phyloP scores from a whole-genome alignment of 306 rosid genomes.

The Malus sieversii region DNA sequence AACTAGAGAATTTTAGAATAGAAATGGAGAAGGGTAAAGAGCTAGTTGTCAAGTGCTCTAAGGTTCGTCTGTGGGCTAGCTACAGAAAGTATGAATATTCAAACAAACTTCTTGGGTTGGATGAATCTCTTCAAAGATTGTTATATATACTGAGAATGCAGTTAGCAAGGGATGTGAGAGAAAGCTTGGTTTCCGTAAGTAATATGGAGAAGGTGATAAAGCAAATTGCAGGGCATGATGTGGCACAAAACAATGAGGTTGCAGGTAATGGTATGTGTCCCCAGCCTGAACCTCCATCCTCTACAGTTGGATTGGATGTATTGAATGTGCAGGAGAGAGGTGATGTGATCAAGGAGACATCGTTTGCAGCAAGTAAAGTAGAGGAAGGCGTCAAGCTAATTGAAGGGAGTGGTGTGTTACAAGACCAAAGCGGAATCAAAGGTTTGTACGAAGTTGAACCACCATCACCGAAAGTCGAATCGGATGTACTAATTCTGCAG shows the following conservation, averaged over 20 bases:
- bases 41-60: too few relatives aligned
- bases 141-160: too few relatives aligned
- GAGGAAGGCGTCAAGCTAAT: neutral
- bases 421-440: neutral
- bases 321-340: neutral
- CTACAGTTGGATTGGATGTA: neutral
- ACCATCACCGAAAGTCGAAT: neutral
- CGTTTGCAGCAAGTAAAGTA: neutral
- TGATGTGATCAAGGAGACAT: neutral
- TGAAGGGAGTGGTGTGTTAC: neutral
- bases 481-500: neutral
- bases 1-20: too few relatives aligned
- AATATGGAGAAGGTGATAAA: neutral
- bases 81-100: too few relatives aligned
- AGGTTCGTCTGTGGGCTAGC: too few relatives aligned
- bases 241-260: neutral
- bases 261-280: neutral
- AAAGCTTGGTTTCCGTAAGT: too few relatives aligned
- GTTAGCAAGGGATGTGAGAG: too few relatives aligned
- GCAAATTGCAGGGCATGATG: neutral
- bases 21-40: too few relatives aligned
- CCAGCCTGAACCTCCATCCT: neutral
- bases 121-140: too few relatives aligned
- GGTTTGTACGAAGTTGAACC: neutral
- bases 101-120: too few relatives aligned